These are phyloP conservation scores for Pelargonium australe DNA, from an alignment of 441 rosid species.

Conservation along the genomic window DNA sequence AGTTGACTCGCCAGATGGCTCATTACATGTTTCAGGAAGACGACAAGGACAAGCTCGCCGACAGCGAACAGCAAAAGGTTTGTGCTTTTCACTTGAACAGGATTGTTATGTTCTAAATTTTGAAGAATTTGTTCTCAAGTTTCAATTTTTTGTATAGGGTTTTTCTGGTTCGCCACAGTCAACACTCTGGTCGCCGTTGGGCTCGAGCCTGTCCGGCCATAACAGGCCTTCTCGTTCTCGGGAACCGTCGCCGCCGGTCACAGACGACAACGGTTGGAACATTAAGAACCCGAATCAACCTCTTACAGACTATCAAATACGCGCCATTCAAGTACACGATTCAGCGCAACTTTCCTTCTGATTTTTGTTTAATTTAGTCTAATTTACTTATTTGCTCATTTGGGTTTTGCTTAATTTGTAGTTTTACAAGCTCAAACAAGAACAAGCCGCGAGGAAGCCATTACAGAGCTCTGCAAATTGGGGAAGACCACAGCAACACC, in stretches of 20 bases:
- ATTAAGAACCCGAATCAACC: not conserved
- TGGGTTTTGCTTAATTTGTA: conserved; percentile 18
- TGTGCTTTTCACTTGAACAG: not conserved
- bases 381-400: not conserved
- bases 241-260: too few relatives aligned
- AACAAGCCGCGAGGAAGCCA: conserved; percentile 35
- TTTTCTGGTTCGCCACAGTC: conserved; percentile 41
- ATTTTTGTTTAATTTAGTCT: not conserved
- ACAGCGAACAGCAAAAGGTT: not conserved
- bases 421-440: conserved; percentile 39
- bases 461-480: too few relatives aligned
- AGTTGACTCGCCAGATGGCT: conserved; percentile 81
- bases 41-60: conserved; percentile 26
- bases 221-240: too few relatives aligned
- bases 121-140: not conserved
- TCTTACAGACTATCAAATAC: not conserved
- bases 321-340: not conserved
- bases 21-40: conserved; percentile 71
- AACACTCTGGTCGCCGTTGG: conserved; percentile 40
- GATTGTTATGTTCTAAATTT: not conserved
- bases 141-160: conserved; percentile 29
- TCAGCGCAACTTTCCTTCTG: not conserved
- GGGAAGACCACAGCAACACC: too few relatives aligned
- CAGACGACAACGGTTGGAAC: too few relatives aligned
- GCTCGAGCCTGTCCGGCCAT: conserved; percentile 31